Conservation (phyloP, 768 basidiomycete species). For the Polyporus arcularius region DNA sequence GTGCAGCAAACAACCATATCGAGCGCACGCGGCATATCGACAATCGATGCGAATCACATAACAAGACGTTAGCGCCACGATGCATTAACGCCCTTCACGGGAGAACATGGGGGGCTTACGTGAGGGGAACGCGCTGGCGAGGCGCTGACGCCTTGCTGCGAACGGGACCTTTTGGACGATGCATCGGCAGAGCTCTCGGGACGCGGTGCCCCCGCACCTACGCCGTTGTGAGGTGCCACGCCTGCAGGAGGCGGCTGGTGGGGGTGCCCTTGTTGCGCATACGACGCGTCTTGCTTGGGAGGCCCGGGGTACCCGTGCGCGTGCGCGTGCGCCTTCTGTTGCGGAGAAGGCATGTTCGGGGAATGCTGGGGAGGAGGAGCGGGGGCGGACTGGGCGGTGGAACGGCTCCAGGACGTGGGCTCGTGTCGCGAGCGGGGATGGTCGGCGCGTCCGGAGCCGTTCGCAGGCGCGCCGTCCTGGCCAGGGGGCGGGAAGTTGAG, state of each 20-base stretch:
- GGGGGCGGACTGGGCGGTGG: slow-evolving; percentile 11
- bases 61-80: slow-evolving; percentile 21
- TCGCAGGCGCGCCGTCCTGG: slow-evolving; percentile 34
- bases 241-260: slow-evolving; percentile 13
- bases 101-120: slow-evolving; percentile 39
- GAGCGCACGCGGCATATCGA: slow-evolving; percentile 14
- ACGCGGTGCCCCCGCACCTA: slow-evolving; percentile 22
- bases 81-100: slow-evolving; percentile 21
- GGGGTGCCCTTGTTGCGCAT: slow-evolving; percentile 49
- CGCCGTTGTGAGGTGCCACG: slow-evolving; percentile 22
- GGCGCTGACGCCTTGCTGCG: slow-evolving; percentile 35
- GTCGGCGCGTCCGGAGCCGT: slow-evolving; percentile 33
- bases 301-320: slow-evolving; percentile 31
- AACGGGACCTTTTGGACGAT: slow-evolving; percentile 20
- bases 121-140: slow-evolving; percentile 52
- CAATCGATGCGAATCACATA: slow-evolving; percentile 15
- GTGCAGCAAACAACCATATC: slow-evolving; percentile 5
- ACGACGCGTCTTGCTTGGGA: slow-evolving; percentile 50
- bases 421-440: slow-evolving; percentile 40
- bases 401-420: slow-evolving; percentile 24
- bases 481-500: slow-evolving; percentile 56
- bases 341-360: slow-evolving; percentile 25
- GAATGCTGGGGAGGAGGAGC: slow-evolving; percentile 16
- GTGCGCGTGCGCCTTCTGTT: slow-evolving; percentile 20
- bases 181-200: slow-evolving; percentile 21